phyloP scores from a whole-genome alignment of 2,329 filamentous ascomycete species.

The Beauveria caledonica region DNA sequence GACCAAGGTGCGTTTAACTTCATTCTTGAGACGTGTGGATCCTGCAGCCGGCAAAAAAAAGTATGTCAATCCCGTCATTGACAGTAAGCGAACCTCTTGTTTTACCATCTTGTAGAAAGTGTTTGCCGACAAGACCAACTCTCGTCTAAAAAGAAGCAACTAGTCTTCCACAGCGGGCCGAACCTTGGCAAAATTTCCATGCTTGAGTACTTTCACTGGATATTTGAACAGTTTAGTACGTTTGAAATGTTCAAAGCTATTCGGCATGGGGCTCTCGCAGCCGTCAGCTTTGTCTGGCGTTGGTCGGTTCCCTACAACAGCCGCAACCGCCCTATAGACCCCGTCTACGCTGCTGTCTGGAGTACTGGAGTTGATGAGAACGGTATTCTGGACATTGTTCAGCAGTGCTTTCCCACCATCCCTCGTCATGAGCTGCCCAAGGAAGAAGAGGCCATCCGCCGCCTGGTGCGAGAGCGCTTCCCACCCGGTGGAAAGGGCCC shows the following conservation, averaged over 20 bases:
- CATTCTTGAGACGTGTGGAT: not conserved
- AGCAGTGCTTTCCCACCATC: constrained; percentile 8
- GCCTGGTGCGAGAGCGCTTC: constrained; percentile 10
- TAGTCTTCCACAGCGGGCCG: not conserved
- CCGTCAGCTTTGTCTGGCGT: constrained; percentile 13
- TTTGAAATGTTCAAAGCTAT: not conserved
- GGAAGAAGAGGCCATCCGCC: constrained; percentile 12
- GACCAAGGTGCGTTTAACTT: not conserved
- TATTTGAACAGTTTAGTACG: not conserved
- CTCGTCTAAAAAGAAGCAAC: not conserved
- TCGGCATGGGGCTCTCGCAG: not conserved
- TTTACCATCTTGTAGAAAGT: not conserved
- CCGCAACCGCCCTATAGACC: constrained; percentile 14
- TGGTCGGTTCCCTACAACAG: constrained; percentile 16
- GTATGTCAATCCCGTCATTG: not conserved
- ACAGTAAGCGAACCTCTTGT: not conserved
- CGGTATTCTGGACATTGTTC: constrained; percentile 3
- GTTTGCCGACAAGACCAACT: not conserved
- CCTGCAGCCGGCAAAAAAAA: not conserved
- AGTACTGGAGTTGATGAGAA: not conserved
- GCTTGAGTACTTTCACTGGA: not conserved
- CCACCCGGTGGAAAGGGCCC: not conserved
- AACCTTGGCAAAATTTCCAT: not conserved
- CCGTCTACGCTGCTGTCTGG: constrained; percentile 14
- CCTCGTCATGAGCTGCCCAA: constrained; percentile 8